phyloP scores from a whole-genome alignment of 1,284 basidiomycete genomes.

The Rhodotorula sp. region DNA sequence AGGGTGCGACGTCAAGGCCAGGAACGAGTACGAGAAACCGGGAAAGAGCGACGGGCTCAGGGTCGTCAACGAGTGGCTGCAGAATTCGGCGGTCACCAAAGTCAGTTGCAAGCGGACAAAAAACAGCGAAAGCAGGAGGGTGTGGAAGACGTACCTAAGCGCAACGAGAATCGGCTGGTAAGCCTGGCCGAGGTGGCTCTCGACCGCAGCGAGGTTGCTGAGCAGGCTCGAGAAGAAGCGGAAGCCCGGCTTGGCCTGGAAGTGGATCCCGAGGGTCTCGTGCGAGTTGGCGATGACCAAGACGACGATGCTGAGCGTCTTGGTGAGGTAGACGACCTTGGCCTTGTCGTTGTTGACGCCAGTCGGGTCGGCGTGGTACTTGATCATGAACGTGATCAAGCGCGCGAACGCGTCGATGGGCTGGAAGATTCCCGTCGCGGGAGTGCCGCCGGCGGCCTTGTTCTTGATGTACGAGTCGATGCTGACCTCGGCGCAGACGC shows the following conservation, averaged over 20 bases:
- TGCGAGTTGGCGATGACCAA: conserved; percentile 93
- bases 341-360: conserved; percentile 87
- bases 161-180: conserved; percentile 88
- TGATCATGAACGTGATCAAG: conserved; percentile 96
- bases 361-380: conserved; percentile 90
- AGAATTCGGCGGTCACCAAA: background rate
- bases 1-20: conserved; percentile 91
- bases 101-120: background rate
- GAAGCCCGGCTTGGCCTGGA: conserved; percentile 98
- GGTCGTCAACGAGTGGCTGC: conserved; percentile 90
- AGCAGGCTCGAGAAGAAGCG: conserved; percentile 96
- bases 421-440: conserved; percentile 71
- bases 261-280: conserved; percentile 84
- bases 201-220: conserved; percentile 83
- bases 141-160: conserved; percentile 61
- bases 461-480: conserved; percentile 89
- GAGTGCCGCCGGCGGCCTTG: conserved; percentile 71
- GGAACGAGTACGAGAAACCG: conserved; percentile 97
- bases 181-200: conserved; percentile 72
- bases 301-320: conserved; percentile 75
- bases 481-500: conserved; percentile 93
- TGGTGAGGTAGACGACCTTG: conserved; percentile 95
- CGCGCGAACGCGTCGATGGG: conserved; percentile 94
- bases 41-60: conserved; percentile 96
- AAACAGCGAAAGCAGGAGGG: too few species aligned